Percentiles rank a stretch among this genome's conserved stretches.
These are phyloP conservation scores for Sporothrix sp. DNA, from an alignment of 2,329 filamentous ascomycete genomes.

Conservation along the genomic window DNA sequence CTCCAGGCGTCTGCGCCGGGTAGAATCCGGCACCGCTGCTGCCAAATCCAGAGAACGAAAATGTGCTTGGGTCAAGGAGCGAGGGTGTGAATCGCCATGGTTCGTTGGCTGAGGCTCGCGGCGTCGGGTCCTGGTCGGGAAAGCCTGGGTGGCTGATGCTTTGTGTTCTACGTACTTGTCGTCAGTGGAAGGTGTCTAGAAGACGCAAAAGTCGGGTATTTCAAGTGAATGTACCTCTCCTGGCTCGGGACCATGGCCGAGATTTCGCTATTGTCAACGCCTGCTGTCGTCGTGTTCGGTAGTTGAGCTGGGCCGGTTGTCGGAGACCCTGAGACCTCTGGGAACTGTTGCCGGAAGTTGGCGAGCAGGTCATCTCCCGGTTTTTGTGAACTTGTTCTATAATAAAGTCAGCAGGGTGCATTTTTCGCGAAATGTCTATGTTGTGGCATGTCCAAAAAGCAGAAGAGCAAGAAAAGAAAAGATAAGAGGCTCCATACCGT, in stretches of 20 bases:
- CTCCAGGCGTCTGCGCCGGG: conserved; percentile 72
- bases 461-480: not conserved
- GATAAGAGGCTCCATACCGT: conserved; percentile 24
- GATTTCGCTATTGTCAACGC: conserved; percentile 16
- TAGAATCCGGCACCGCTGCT: conserved; percentile 71
- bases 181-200: conserved; percentile 11
- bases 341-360: conserved; percentile 76
- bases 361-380: conserved; percentile 75
- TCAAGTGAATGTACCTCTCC: conserved; percentile 23
- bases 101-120: conserved; percentile 62
- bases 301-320: conserved; percentile 29
- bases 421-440: too few relatives aligned
- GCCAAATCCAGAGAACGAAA: conserved; percentile 68
- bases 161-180: conserved; percentile 35
- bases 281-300: conserved; percentile 18
- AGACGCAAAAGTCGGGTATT: not conserved
- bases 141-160: conserved; percentile 35
- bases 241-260: conserved; percentile 18
- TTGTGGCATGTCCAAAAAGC: too few relatives aligned
- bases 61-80: conserved; percentile 75
- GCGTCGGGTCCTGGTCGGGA: conserved; percentile 70
- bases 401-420: not conserved
- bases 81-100: conserved; percentile 84
- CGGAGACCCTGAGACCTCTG: conserved; percentile 48
- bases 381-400: conserved; percentile 70